phyloP scores from a whole-genome alignment of 2,329 filamentous ascomycete species.

The Ilyonectria robusta region DNA sequence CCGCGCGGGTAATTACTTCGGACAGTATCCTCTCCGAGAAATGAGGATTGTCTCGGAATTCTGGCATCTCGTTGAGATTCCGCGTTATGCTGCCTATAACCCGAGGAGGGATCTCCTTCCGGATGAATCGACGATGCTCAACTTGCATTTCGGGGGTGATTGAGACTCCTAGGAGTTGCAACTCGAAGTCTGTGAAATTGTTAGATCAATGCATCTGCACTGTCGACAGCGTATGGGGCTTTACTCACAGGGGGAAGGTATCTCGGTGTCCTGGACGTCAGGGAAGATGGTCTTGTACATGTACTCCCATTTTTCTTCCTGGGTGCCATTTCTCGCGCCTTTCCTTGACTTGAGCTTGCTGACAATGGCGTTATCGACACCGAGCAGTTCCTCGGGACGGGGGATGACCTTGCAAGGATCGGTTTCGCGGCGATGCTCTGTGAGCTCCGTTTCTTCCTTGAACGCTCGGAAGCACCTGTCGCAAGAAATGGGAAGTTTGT shows the following conservation, averaged over 20 bases:
- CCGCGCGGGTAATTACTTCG: constrained; percentile 19
- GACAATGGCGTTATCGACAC: constrained; percentile 13
- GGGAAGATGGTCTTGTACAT: constrained; percentile 37
- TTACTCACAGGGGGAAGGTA: constrained; percentile 34
- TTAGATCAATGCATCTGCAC: not conserved
- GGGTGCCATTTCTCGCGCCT: constrained; percentile 18
- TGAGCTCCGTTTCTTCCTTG: constrained; percentile 14
- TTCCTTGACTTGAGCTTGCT: constrained; percentile 21
- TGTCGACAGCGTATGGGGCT: not conserved
- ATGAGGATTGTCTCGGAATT: not conserved
- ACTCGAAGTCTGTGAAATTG: constrained; percentile 8
- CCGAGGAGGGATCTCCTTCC: constrained; percentile 22
- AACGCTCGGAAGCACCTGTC: constrained; percentile 28
- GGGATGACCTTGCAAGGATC: constrained; percentile 11
- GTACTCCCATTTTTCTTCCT: constrained; percentile 29
- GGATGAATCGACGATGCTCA: constrained; percentile 24
- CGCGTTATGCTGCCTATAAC: constrained; percentile 15
- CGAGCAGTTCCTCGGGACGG: constrained; percentile 11
- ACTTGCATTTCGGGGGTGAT: constrained; percentile 7
- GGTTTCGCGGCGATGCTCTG: constrained; percentile 22
- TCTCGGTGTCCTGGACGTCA: not conserved
- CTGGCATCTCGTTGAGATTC: constrained; percentile 21
- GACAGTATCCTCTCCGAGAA: constrained; percentile 20
- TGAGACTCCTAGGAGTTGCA: constrained; percentile 7
- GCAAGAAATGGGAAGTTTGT: constrained; percentile 28